Evolutionary conservation across 1,139 yeast species (phyloP), one percentile per base, ranked within the genome.

Genomic region (Saccharomycopsis phalli): DNA sequence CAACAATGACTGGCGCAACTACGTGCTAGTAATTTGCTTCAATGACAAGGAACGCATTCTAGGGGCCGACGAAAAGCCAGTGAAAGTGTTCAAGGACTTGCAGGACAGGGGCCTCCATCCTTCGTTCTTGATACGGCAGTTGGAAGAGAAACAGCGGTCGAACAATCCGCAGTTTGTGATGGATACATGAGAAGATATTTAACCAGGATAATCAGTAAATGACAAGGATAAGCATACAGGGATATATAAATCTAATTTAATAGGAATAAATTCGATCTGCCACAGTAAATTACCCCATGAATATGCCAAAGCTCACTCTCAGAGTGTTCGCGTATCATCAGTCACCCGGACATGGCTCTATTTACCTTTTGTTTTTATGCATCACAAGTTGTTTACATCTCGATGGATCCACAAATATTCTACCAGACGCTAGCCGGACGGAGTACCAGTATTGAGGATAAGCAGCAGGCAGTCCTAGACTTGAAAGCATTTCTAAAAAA

Each of bases 101-200:
- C 91, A 79, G 55, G 95, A 84, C 49, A 71, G 78, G 47, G 96
- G 96, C 1, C 71, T 81, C 50, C 86, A 82, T 53, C 97, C 98
- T 0, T 86, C 94, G 1, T 87, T 88, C 46, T 88, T 88, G 96
- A 69, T 88, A 41, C 65, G 97, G 49, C 94, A 84, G 52, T 69
- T 81, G 45, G 94, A 88, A 27, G 76, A 38, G 2, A 41, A 44
- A 10, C 27, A 23, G n/a, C 27, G n/a, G 10, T 23, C 27, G n/a
- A 10, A n/a, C n/a, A n/a, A n/a, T n/a, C n/a, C n/a, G n/a, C n/a
- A n/a, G n/a, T n/a, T n/a, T n/a, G n/a, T n/a, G n/a, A n/a, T n/a
- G n/a, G n/a, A n/a, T n/a, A n/a, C n/a, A n/a, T n/a, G n/a, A n/a
- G n/a, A n/a, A n/a, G n/a, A n/a, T n/a, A n/a, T n/a, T n/a, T n/a